Conservation (phyloP, 2,329 filamentous ascomycete species). For the Hypoxylon sp. region DNA sequence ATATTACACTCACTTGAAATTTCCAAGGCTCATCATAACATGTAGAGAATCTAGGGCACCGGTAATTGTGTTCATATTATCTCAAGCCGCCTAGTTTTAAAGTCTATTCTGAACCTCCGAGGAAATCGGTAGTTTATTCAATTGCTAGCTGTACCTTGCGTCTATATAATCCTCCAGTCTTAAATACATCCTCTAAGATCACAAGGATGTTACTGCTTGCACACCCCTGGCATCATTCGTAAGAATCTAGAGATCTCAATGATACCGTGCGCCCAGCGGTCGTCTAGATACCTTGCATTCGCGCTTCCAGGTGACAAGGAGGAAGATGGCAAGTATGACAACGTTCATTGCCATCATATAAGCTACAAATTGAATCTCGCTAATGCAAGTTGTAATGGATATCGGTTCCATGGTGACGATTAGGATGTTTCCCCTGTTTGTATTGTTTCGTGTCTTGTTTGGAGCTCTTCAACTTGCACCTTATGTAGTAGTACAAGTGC, state of each 20-base stretch:
- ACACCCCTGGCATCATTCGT: not conserved
- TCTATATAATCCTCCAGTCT: too few relatives aligned
- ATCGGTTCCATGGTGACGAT: slow-evolving; percentile 13
- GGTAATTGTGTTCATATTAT: not conserved
- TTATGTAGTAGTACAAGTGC: not conserved
- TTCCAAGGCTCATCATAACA: too few relatives aligned
- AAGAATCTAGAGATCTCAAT: too few relatives aligned
- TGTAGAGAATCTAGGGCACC: too few relatives aligned
- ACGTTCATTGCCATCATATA: slow-evolving; percentile 14
- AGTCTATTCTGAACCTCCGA: not conserved
- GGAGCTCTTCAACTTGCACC: not conserved
- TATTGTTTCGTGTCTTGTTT: not conserved
- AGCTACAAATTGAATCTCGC: slow-evolving; percentile 30
- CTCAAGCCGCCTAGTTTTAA: not conserved
- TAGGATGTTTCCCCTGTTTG: not conserved
- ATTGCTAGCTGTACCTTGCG: too few relatives aligned
- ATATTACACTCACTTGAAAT: not conserved
- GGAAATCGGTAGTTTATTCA: not conserved
- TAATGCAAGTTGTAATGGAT: not conserved
- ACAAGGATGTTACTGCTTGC: too few relatives aligned
- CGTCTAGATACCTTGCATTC: too few relatives aligned
- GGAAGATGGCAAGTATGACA: slow-evolving; percentile 13
- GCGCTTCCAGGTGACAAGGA: slow-evolving; percentile 9
- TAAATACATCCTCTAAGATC: too few relatives aligned
- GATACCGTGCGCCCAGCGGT: too few relatives aligned